A percentile compares a stretch with the other conserved stretches of the same genome.
phyloP scores from a whole-genome alignment of 208 protist species.

The Acanthamoeba sp. region DNA sequence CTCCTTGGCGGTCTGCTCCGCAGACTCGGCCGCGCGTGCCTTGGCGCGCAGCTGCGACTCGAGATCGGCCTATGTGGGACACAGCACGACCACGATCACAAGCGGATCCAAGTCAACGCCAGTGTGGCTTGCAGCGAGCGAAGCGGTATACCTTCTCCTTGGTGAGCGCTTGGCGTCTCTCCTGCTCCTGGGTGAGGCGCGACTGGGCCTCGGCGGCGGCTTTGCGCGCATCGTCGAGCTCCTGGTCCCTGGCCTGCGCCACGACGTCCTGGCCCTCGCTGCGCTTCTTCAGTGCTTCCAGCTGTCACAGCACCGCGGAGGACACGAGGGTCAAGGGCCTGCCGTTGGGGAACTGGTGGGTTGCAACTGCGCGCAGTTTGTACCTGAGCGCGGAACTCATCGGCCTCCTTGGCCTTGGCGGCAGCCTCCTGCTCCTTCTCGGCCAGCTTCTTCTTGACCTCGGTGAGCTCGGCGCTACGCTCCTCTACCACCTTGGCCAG shows the following conservation, averaged over 20 bases:
- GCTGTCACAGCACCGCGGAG: background rate
- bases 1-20: slow-evolving; percentile 14
- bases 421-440: slow-evolving; percentile 35
- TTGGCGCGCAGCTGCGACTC: slow-evolving; percentile 45
- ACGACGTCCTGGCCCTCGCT: slow-evolving; percentile 25
- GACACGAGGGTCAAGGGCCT: no score
- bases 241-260: background rate
- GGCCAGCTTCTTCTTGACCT: slow-evolving; percentile 47
- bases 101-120: background rate
- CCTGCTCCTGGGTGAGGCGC: slow-evolving; percentile 31
- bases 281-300: background rate
- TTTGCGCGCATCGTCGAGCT: slow-evolving; percentile 22
- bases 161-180: slow-evolving; percentile 4
- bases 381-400: background rate
- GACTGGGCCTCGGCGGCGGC: slow-evolving; percentile 5
- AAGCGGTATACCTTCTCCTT: background rate
- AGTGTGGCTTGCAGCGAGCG: background rate
- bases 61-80: background rate
- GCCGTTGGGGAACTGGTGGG: no score
- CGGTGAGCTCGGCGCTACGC: background rate
- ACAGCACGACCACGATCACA: background rate
- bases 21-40: background rate
- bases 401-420: slow-evolving; percentile 52
- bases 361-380: no score
- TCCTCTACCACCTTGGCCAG: slow-evolving; percentile 53